Evolutionary conservation across 164 flowering plant genomes (phyloP).

Genomic region (Tinospora cordifolia): DNA sequence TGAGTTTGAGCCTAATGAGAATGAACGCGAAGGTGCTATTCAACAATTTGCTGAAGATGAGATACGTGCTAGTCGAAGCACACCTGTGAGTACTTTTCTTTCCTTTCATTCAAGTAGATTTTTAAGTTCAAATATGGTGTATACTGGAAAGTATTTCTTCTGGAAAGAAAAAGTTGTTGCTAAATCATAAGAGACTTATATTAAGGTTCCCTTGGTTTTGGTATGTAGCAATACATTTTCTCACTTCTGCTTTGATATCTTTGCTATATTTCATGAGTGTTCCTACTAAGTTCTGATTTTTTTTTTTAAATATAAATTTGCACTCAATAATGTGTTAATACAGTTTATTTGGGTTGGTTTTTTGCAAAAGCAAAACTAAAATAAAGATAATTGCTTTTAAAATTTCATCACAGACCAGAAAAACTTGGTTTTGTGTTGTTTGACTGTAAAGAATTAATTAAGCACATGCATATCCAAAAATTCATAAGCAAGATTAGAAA

Average conservation of each 20-base stretch:
- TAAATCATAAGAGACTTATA: background rate
- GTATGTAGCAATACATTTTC: too few species aligned
- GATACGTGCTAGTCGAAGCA: constrained; percentile 32
- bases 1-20: constrained; percentile 31
- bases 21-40: constrained; percentile 23
- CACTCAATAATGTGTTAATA: background rate
- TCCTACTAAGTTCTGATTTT: too few species aligned
- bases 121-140: background rate
- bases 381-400: background rate
- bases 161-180: background rate
- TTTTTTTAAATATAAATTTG: too few species aligned
- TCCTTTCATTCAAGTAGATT: background rate
- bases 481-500: too few species aligned
- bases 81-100: constrained; percentile 47
- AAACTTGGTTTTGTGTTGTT: too few species aligned
- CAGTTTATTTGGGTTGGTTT: background rate
- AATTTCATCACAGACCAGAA: background rate
- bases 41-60: constrained; percentile 29
- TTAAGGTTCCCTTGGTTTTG: background rate
- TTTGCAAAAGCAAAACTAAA: background rate
- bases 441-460: too few species aligned
- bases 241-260: too few species aligned
- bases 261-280: too few species aligned
- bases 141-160: background rate
- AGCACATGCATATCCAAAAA: too few species aligned